These are phyloP conservation scores for Cystobasidium slooffiae DNA, from an alignment of 1,284 basidiomycete species.

Conservation along the genomic window DNA sequence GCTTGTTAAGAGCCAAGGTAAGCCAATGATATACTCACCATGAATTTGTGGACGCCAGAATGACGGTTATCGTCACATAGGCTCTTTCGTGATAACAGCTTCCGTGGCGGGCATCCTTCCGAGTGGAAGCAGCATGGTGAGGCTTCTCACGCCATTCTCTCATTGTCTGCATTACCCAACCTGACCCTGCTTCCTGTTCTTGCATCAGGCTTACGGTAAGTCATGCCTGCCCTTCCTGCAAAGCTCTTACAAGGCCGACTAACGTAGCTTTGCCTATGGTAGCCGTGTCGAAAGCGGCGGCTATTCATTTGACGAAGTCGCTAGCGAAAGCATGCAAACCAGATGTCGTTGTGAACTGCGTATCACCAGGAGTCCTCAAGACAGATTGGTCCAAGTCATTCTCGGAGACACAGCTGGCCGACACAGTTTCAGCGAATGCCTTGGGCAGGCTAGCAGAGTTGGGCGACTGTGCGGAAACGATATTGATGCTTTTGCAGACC, in stretches of 20 bases:
- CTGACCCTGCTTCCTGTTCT: background rate
- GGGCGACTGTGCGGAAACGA: conserved; percentile 18
- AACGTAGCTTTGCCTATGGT: background rate
- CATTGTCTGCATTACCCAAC: conserved; percentile 2
- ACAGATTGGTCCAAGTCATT: conserved; percentile 29
- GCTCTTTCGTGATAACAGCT: conserved; percentile 48
- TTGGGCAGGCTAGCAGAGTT: conserved; percentile 1
- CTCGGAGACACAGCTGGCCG: conserved; percentile 1
- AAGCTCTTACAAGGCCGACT: background rate
- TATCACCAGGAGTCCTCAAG: conserved; percentile 18
- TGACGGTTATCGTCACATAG: background rate
- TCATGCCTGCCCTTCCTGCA: background rate
- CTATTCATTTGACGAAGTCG: conserved; percentile 12
- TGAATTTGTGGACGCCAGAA: background rate
- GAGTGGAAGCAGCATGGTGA: conserved; percentile 49
- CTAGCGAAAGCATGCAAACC: conserved; percentile 22
- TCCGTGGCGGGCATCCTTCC: conserved; percentile 47
- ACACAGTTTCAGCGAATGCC: conserved; percentile 5
- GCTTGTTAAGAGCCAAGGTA: conserved; percentile 46
- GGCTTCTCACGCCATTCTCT: conserved; percentile 26
- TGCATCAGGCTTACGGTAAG: conserved; percentile 32
- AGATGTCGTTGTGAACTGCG: conserved; percentile 7
- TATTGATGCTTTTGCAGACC: background rate
- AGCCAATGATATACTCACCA: background rate
- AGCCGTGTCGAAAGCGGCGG: conserved; percentile 30